These are phyloP conservation scores for Hippophae rhamnoides DNA, from an alignment of 306 rosid species.

Conservation along the genomic window DNA sequence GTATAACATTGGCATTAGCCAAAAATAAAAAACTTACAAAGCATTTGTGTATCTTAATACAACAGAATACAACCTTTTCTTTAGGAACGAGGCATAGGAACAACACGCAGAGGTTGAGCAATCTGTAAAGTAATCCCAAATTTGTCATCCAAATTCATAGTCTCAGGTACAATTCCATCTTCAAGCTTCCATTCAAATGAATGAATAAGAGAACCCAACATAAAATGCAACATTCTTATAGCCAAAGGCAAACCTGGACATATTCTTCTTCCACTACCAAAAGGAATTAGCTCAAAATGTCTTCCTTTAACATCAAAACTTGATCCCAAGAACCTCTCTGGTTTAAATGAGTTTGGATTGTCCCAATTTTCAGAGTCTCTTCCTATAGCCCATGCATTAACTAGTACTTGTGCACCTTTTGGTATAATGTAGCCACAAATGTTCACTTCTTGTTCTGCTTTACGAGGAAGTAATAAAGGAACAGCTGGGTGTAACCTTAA, in stretches of 20 bases:
- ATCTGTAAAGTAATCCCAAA: slow-evolving; percentile 10
- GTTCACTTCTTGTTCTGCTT: slow-evolving; percentile 14
- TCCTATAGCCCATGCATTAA: slow-evolving; percentile 23
- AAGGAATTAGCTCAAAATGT: slow-evolving; percentile 23
- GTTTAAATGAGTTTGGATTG: slow-evolving; percentile 9
- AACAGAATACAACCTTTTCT: background rate
- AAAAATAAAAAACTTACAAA: no score
- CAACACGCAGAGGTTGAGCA: slow-evolving; percentile 20
- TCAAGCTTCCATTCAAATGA: slow-evolving; percentile 25
- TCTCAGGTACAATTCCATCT: slow-evolving; percentile 9
- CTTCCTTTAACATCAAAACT: slow-evolving; percentile 9
- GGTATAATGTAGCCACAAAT: slow-evolving; percentile 10
- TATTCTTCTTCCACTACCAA: slow-evolving; percentile 21
- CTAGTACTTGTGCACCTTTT: slow-evolving; percentile 20
- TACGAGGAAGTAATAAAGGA: slow-evolving; percentile 13
- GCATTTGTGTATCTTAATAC: no score
- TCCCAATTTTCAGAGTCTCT: slow-evolving; percentile 20
- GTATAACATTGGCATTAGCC: no score
- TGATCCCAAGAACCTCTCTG: slow-evolving; percentile 20
- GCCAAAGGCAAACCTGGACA: slow-evolving; percentile 28
- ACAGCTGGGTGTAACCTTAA: slow-evolving; percentile 13
- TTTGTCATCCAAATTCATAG: slow-evolving; percentile 14
- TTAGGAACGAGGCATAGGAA: background rate
- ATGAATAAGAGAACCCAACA: slow-evolving; percentile 23
- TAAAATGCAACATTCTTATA: slow-evolving; percentile 12